Percentiles rank a stretch among this genome's conserved stretches.
Conservation (phyloP, 768 basidiomycete genomes). For the Cystofilobasidium capitatum region DNA sequence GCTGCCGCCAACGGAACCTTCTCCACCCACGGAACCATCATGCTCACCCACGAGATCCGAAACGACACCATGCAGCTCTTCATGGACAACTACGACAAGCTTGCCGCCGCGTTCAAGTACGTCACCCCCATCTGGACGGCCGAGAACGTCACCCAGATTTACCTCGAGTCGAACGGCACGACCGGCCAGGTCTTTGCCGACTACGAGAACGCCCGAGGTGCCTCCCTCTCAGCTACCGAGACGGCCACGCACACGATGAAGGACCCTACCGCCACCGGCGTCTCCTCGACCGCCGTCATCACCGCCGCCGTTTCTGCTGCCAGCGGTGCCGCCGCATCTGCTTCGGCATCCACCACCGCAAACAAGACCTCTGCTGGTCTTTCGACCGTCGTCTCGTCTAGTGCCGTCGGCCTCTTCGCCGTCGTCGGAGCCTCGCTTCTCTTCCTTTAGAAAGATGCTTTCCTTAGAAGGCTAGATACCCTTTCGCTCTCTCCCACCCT, state of each 20-base stretch:
- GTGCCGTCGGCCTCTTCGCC: background rate
- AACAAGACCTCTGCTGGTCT: background rate
- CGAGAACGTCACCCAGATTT: conserved; percentile 7
- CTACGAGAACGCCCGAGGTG: conserved; percentile 6
- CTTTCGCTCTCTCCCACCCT: background rate
- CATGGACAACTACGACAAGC: conserved; percentile 15
- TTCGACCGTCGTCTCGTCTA: background rate
- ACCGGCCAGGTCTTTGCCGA: background rate
- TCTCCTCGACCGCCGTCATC: background rate
- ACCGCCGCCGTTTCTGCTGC: background rate
- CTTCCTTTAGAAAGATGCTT: background rate
- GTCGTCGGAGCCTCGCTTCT: background rate
- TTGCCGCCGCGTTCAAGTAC: conserved; percentile 11
- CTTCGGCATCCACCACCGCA: background rate
- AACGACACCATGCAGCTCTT: conserved; percentile 19
- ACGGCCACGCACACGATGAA: background rate
- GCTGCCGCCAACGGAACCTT: conserved; percentile 5
- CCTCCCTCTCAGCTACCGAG: conserved; percentile 1
- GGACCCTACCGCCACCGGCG: background rate
- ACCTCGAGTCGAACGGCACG: conserved; percentile 3
- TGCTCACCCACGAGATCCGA: conserved; percentile 14
- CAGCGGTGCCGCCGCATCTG: background rate
- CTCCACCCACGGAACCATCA: background rate
- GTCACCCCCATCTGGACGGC: conserved; percentile 6
- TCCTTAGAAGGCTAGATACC: too few relatives aligned